Percentiles rank a stretch among this genome's conserved stretches.
Conservation (phyloP, 345 rosid genomes). For the Pugionium dolabratum region DNA sequence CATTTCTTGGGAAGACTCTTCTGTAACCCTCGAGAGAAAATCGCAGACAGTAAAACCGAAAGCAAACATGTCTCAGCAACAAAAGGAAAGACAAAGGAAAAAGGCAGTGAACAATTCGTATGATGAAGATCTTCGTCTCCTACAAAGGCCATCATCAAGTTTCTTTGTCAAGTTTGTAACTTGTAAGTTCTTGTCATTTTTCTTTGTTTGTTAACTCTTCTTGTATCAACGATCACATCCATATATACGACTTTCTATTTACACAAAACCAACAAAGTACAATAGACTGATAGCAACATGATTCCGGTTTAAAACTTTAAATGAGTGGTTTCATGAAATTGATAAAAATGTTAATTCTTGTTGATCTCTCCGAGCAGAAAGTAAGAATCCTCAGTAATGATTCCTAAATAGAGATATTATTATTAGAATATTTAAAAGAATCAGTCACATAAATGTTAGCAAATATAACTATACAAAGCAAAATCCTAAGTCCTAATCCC, state of each 20-base stretch:
- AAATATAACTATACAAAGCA: slow-evolving; percentile 26
- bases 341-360: not conserved
- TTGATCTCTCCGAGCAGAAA: too few relatives aligned
- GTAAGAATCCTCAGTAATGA: not conserved
- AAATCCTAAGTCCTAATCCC: slow-evolving; percentile 28
- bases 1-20: slow-evolving; percentile 27
- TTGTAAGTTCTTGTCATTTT: slow-evolving; percentile 15
- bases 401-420: not conserved
- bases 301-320: too few relatives aligned
- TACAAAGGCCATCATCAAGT: not conserved
- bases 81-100: slow-evolving; percentile 16
- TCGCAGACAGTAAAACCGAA: slow-evolving; percentile 20
- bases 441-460: slow-evolving; percentile 24
- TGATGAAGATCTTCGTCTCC: slow-evolving; percentile 12
- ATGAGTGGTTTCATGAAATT: not conserved
- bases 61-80: slow-evolving; percentile 20
- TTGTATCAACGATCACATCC: slow-evolving; percentile 6
- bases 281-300: too few relatives aligned
- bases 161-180: slow-evolving; percentile 14
- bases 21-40: slow-evolving; percentile 37
- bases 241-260: not conserved
- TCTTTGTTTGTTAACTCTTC: not conserved
- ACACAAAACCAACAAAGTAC: not conserved
- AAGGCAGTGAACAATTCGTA: slow-evolving; percentile 12
- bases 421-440: slow-evolving; percentile 25